Percentiles rank a stretch among this genome's conserved stretches.
Conservation (phyloP, 2,329 filamentous ascomycete species). For the Cercospora brassicicola region DNA sequence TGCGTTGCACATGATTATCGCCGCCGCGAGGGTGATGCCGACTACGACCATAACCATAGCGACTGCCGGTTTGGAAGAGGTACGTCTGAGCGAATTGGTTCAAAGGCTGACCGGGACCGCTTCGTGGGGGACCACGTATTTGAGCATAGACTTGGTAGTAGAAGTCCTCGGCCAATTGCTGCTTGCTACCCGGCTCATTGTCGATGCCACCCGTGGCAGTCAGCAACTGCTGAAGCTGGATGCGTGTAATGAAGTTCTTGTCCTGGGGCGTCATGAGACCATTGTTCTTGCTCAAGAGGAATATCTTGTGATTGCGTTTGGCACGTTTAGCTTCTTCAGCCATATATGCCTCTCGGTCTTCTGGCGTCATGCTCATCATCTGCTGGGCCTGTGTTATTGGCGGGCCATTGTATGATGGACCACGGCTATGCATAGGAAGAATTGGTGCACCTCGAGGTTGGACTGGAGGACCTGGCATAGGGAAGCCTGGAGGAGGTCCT, state of each 20-base stretch:
- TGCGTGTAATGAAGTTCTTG: conserved; percentile 98
- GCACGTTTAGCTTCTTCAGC: conserved; percentile 91
- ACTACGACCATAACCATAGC: conserved; percentile 65
- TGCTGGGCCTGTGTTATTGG: conserved; percentile 70
- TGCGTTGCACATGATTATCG: conserved; percentile 96
- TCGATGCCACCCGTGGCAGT: conserved; percentile 85
- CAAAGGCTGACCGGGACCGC: conserved; percentile 87
- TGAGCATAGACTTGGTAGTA: conserved; percentile 98
- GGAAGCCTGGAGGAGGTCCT: conserved; percentile 27
- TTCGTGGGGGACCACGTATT: conserved; percentile 80
- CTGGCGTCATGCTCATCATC: conserved; percentile 73
- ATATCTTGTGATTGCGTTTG: conserved; percentile 98
- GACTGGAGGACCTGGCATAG: conserved; percentile 32
- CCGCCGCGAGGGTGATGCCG: conserved; percentile 76
- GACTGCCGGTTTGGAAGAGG: conserved; percentile 87
- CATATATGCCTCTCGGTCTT: conserved; percentile 79
- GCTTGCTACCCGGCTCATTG: conserved; percentile 71
- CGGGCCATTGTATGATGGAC: conserved; percentile 52
- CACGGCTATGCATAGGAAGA: conserved; percentile 41
- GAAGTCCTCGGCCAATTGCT: conserved; percentile 86
- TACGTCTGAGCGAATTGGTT: conserved; percentile 98
- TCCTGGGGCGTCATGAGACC: conserved; percentile 98
- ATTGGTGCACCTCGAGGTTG: conserved; percentile 39
- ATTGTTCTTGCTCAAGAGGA: conserved; percentile 87
- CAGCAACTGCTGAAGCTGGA: conserved; percentile 94